These are phyloP conservation scores for Boletus tylopilopsis DNA, from an alignment of 768 basidiomycete species.

Conservation along the genomic window DNA sequence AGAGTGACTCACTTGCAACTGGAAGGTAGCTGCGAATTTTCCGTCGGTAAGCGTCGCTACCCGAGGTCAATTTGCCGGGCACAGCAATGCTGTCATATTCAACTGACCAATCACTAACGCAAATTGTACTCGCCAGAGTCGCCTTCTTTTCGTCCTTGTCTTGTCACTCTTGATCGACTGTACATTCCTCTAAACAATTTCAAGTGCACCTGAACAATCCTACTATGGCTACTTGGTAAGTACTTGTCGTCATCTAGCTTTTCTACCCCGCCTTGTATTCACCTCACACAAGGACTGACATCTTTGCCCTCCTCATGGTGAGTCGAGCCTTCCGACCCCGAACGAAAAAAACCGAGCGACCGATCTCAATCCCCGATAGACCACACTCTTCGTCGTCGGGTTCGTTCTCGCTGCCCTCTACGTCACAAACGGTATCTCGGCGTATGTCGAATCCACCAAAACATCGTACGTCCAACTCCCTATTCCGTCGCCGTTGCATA, in stretches of 20 bases:
- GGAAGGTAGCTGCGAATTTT: no score
- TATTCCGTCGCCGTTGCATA: background rate
- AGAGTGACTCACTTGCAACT: no score
- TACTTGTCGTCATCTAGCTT: background rate
- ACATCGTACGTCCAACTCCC: slow-evolving; percentile 41
- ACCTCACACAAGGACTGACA: slow-evolving; percentile 10
- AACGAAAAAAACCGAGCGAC: background rate
- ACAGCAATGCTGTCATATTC: no score
- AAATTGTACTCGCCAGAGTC: no score
- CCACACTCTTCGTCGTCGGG: slow-evolving; percentile 44
- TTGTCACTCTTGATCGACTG: no score
- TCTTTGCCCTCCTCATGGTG: slow-evolving; percentile 18
- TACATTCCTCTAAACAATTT: no score
- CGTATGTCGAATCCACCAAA: slow-evolving; percentile 47
- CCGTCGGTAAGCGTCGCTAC: no score
- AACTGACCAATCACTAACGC: no score
- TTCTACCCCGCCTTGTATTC: background rate
- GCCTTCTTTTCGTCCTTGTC: no score
- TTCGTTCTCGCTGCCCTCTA: slow-evolving; percentile 41
- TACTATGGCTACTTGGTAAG: slow-evolving; percentile 19
- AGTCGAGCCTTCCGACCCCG: background rate
- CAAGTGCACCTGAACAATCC: background rate
- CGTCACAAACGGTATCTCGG: slow-evolving; percentile 36
- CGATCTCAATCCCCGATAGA: slow-evolving; percentile 15
- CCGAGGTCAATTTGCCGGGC: no score